Base-by-base conservation (phyloP, 768 basidiomycete species). In the Tubosaeta sp. region DNA sequence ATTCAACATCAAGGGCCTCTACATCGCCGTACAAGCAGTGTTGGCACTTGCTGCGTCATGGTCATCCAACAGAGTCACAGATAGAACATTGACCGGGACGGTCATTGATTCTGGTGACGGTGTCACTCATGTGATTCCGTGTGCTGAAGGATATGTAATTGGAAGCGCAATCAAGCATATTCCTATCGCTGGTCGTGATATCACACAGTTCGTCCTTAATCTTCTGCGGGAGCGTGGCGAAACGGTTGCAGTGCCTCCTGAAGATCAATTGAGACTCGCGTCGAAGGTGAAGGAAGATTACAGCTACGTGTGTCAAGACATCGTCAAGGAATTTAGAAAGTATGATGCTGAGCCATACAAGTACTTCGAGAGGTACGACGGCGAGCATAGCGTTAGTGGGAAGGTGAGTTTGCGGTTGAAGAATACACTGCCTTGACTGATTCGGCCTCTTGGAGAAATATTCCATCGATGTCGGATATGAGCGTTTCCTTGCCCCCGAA, bases 101-200 rank as follows among this genome's bases (percentile, higher is more conserved):
- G 96, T 98, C 63, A 93, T 98, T 65, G 96, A 98, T 71, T 97
- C 95, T 30, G 96, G 96, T 51, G 96, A 99, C 67, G 96, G 96
- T 76, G 96, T 99, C 36, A 98, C 96, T 4, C 96, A 98, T 72
- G 95, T 98, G 52, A 98, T 98, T 64, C 44, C 44, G 2, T 45
- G 44, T 34, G 95, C 95, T 22, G 96, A 98, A 64, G 96, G 96
- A 40, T 99, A 98, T 68, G 96, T 99, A 59, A 97, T 99, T 63
- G 96, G 96, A 21, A 94, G 91, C 61, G 90, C 94, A 1, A 97
- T 99, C 80, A 97, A 97, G 71, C 93, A 97, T 65, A 94, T 99
- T 64, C 96, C 96, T 44, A 95, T 98, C 62, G 96, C 95, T 29
- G 96, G 96, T 12, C 89, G 95, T 57, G 95, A 98, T 68, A 96